Base-by-base conservation (phyloP, 163 green algal species). In the Trebouxia gelatinosa region DNA sequence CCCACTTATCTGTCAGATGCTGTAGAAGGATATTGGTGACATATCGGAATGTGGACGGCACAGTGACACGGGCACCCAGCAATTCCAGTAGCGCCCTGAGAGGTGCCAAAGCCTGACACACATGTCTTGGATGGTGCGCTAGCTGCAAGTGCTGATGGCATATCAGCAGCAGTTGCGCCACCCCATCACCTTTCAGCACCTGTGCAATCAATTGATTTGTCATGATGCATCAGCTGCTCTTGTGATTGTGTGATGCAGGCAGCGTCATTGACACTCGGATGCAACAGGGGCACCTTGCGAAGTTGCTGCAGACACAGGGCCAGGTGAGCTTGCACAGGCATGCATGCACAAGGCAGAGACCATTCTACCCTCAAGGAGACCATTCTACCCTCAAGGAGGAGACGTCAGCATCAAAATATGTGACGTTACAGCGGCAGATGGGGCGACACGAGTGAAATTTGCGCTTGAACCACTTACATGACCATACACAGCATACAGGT, bases 11-110 rank as follows among this genome's bases (percentile, higher is more conserved):
- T 31, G 29, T 31, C 64, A 87, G 58, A 51, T 81, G 58, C 37
- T 78, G 78, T 66, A 88, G 77, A 66, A 87, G 57, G 50, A 88
- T 82, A 59, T 74, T 48, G n/a, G 72, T 57, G 1, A 67, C 37
- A 40, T 88, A 88, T 61, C 78, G 74, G 13, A 87, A 77, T 7
- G 78, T 83, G 46, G 77, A 62, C 0, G 84, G 65, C 19, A 72
- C 46, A 26, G 29, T 58, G 40, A 83, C 84, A 0, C 28, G 51
- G 7, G 43, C 65, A 6, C 67, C 84, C 74, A 86, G 74, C 66
- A 88, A 74, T 1, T 7, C 28, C 37, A 87, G 66, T 29, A 82
- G 19, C 1, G 84, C 81, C 1, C 43, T 72, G 66, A 88, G 72
- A n/a, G 84, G 57, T 11, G 23, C 57, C 29, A 85, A 50, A 19